These are phyloP conservation scores for Venturia pyrina DNA, from an alignment of 2,329 filamentous ascomycete genomes.

Conservation along the genomic window DNA sequence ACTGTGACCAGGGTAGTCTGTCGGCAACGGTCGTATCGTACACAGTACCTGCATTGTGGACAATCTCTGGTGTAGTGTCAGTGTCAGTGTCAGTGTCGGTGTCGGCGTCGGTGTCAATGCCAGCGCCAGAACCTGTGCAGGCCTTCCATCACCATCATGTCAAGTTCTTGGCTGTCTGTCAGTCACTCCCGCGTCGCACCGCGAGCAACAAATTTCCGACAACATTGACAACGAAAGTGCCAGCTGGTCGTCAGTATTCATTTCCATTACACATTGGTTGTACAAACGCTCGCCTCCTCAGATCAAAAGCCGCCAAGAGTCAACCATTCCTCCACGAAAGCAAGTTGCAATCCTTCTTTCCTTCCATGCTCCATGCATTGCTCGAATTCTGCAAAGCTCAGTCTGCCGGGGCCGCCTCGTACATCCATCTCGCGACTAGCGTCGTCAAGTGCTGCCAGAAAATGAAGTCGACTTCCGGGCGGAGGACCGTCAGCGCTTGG, in stretches of 20 bases:
- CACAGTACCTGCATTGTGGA: too few relatives aligned
- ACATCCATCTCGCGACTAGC: conserved; percentile 55
- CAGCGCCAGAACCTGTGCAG: not conserved
- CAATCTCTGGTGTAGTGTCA: too few relatives aligned
- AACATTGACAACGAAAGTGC: not conserved
- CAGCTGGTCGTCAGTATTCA: not conserved
- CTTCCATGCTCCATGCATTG: conserved; percentile 59
- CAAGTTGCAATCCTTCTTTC: conserved; percentile 40
- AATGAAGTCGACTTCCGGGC: conserved; percentile 13
- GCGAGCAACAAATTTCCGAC: not conserved
- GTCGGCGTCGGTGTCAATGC: not conserved
- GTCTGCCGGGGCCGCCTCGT: conserved; percentile 67
- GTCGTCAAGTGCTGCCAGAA: conserved; percentile 20
- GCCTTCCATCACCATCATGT: not conserved
- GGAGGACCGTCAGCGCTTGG: not conserved
- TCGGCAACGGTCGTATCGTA: not conserved
- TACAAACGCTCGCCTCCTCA: conserved; percentile 20
- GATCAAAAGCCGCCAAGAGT: conserved; percentile 58
- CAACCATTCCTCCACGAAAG: conserved; percentile 81
- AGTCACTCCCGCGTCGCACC: not conserved
- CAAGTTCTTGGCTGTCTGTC: not conserved
- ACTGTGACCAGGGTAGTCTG: not conserved
- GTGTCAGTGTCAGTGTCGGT: too few relatives aligned
- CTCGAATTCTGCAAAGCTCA: conserved; percentile 74
- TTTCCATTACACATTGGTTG: not conserved